Evolutionary conservation across 2,329 filamentous ascomycete genomes (phyloP).

Genomic region (Macroventuria anomochaeta): DNA sequence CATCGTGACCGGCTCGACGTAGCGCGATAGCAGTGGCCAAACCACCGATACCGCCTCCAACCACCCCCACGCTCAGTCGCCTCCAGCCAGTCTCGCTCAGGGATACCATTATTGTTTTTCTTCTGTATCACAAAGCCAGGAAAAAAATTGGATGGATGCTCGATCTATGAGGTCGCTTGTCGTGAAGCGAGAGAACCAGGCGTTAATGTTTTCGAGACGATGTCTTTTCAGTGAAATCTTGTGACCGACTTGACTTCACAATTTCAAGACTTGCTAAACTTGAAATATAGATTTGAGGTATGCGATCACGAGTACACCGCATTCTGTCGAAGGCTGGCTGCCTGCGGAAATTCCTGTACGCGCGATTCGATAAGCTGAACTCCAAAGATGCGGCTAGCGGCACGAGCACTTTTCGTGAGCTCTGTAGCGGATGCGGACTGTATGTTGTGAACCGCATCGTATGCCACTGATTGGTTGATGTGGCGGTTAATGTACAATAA

Average conservation of each 20-base stretch:
- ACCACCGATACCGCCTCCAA: conserved; percentile 63
- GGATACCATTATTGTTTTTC: conserved; percentile 12
- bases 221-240: not conserved
- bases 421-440: not conserved
- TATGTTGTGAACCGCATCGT: not conserved
- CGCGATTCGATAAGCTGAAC: not conserved
- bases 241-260: not conserved
- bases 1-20: conserved; percentile 59
- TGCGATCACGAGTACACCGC: not conserved
- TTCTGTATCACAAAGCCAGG: too few species aligned
- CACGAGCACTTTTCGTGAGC: not conserved
- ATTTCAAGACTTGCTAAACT: not conserved
- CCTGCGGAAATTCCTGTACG: not conserved
- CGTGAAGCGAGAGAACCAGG: not conserved
- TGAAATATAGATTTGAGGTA: not conserved
- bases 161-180: not conserved
- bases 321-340: not conserved
- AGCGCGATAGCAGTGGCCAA: conserved; percentile 59
- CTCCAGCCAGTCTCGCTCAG: conserved; percentile 24
- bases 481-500: not conserved
- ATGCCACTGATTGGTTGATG: not conserved
- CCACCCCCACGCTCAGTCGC: conserved; percentile 47
- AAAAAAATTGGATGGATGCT: too few species aligned
- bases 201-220: not conserved
- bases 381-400: not conserved